Conservation (phyloP, 768 basidiomycete species). For the Termitomyces titanicus region DNA sequence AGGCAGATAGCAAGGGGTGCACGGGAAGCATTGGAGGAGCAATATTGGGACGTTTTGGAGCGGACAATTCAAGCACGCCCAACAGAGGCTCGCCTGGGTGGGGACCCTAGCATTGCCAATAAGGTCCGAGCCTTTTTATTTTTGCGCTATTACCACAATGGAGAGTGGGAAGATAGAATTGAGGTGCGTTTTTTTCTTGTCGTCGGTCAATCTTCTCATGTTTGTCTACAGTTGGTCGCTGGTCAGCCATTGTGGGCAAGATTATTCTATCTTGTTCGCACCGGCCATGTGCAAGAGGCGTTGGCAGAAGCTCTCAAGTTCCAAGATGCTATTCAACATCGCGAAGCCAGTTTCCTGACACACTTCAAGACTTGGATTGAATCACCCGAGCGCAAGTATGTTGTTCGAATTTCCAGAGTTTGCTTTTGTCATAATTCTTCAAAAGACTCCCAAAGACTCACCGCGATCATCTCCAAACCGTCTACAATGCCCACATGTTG, state of each 20-base stretch:
- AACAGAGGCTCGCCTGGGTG: constrained; percentile 83
- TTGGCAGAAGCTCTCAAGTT: constrained; percentile 68
- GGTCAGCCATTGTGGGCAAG: constrained; percentile 93
- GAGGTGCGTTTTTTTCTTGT: constrained; percentile 53
- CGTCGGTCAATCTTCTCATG: not conserved
- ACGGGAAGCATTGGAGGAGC: constrained; percentile 80
- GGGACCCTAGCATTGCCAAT: constrained; percentile 87
- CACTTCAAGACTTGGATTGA: constrained; percentile 84
- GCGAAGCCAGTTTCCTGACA: constrained; percentile 79
- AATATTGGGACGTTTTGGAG: constrained; percentile 83
- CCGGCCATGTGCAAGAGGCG: constrained; percentile 80
- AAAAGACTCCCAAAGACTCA: constrained; percentile 68
- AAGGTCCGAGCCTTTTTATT: constrained; percentile 86
- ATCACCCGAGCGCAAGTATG: constrained; percentile 72
- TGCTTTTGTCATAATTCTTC: not conserved
- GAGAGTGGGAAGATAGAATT: constrained; percentile 85
- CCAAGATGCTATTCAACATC: constrained; percentile 68
- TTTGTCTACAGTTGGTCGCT: constrained; percentile 61
- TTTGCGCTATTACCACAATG: constrained; percentile 73
- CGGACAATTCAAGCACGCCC: constrained; percentile 79
- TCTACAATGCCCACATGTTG: constrained; percentile 86
- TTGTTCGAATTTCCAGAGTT: not conserved
- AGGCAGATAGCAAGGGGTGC: constrained; percentile 77
- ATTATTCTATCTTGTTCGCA: constrained; percentile 87
- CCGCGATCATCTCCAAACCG: constrained; percentile 75